Base-by-base conservation (phyloP, 225 moss, liverwort and hornwort species). In the Pseudisothecium myosuroides region DNA sequence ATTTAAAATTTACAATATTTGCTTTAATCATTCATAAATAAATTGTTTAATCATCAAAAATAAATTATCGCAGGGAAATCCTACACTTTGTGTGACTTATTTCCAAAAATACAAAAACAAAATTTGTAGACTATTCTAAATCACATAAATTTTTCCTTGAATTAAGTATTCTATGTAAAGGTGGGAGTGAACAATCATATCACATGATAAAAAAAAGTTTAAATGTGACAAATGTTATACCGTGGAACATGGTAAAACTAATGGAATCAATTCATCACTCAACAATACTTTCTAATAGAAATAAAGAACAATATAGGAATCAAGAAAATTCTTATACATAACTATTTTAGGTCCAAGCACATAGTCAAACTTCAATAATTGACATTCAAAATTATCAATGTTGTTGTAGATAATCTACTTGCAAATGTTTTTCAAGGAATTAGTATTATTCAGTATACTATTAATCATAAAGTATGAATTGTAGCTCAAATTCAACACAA, bases 311-410 rank as follows among this genome's bases (percentile, higher is more conserved):
- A 8, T 23, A 69, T 7, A 39, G 39, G 23, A 39, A 69, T 23
- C 22, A 69, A 34, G 5, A 26, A 0, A 29, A 74, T 74, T 29
- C 1, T 29, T 47, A 4, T 73, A 9, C 9, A 10, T 5, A 17
- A 17, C 0, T 26, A 41, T 45, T 73, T 10, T 24, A 0, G 1
- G 14, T 73, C 2, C 1, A 11, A 6, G 16, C 31, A 10, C 3
- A 3, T 18, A 47, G 17, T 17, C 18, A 11, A 11, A 74, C 7
- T 29, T 47, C 7, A 31, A 49, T 5, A 47, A 75, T 0, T 49
- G 0, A 20, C 12, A 47, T 50, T 47, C 6, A 45, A 1, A 29
- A 73, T 45, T 28, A 5, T 28, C 17, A 45, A 47, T 47, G 47
- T 1, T 0, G 1, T 6, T 73, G 2, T 20, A 32, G 19, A 32